These are phyloP conservation scores for Ensete ventricosum DNA, from an alignment of 176 grass and related monocot genomes.

Conservation along the genomic window DNA sequence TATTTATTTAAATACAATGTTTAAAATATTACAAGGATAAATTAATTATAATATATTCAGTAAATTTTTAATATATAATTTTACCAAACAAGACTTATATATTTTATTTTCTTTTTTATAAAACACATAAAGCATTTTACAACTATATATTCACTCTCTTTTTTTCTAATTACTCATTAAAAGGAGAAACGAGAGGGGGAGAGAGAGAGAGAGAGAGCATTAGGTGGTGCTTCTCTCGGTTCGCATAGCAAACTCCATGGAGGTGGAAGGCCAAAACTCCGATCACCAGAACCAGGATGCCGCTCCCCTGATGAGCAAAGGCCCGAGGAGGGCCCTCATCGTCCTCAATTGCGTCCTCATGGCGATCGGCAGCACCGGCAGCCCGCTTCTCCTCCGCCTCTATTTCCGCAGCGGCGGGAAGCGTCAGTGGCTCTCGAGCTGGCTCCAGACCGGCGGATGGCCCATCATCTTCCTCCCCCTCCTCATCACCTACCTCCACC, in stretches of 20 bases:
- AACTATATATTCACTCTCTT: too few species aligned
- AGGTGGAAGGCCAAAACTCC: background rate
- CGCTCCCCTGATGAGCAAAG: background rate
- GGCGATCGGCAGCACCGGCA: constrained; percentile 36
- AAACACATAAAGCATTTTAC: too few species aligned
- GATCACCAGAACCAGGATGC: constrained; percentile 20
- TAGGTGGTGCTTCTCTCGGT: too few species aligned
- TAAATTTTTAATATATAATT: too few species aligned
- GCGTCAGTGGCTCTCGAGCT: constrained; percentile 58
- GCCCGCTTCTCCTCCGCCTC: constrained; percentile 53
- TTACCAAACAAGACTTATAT: too few species aligned
- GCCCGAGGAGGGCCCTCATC: constrained; percentile 24
- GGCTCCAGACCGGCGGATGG: constrained; percentile 52
- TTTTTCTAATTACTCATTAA: too few species aligned
- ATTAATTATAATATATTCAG: too few species aligned
- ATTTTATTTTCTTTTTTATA: too few species aligned
- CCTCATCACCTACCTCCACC: constrained; percentile 27
- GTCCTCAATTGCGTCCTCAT: constrained; percentile 49
- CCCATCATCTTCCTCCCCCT: constrained; percentile 57
- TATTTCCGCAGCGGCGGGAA: constrained; percentile 63
- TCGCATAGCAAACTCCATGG: background rate
- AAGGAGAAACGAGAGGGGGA: too few species aligned
- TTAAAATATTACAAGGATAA: too few species aligned
- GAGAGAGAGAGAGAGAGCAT: too few species aligned
- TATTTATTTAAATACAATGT: too few species aligned